Evolutionary conservation across 495 filamentous ascomycete species (phyloP).

Genomic region (Polyplosphaeria fusca): DNA sequence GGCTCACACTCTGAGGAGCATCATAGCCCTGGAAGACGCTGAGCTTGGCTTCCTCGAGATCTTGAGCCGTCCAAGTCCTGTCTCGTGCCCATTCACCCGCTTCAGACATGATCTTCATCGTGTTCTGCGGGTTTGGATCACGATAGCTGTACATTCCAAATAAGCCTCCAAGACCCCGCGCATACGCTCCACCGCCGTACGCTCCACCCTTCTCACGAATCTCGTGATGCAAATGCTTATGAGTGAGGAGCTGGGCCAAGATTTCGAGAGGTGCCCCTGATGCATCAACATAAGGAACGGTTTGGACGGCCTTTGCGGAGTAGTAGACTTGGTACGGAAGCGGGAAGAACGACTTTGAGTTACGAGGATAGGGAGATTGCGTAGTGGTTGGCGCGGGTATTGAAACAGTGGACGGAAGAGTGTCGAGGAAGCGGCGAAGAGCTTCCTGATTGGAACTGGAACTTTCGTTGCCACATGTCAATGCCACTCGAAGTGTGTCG

Average conservation of each 20-base stretch:
- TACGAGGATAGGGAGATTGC: slow-evolving; percentile 43
- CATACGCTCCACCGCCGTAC: slow-evolving; percentile 88
- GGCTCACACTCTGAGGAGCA: slow-evolving; percentile 80
- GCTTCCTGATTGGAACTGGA: slow-evolving; percentile 65
- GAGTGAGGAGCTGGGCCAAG: slow-evolving; percentile 88
- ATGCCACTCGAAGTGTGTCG: slow-evolving; percentile 65
- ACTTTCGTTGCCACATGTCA: slow-evolving; percentile 78
- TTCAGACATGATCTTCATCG: slow-evolving; percentile 76
- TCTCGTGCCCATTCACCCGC: slow-evolving; percentile 82
- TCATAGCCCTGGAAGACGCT: slow-evolving; percentile 95
- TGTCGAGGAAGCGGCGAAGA: slow-evolving; percentile 67
- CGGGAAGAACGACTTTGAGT: slow-evolving; percentile 78
- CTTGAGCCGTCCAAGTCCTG: slow-evolving; percentile 76
- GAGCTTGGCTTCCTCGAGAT: slow-evolving; percentile 93
- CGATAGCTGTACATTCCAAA: slow-evolving; percentile 96
- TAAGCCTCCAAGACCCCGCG: slow-evolving; percentile 70
- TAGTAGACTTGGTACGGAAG: slow-evolving; percentile 98
- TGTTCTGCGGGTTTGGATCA: slow-evolving; percentile 92
- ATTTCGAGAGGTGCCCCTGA: slow-evolving; percentile 77
- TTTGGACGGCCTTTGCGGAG: slow-evolving; percentile 72
- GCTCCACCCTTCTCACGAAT: slow-evolving; percentile 97
- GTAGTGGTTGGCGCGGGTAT: slow-evolving; percentile 41
- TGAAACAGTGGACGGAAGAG: slow-evolving; percentile 46
- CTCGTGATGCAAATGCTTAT: slow-evolving; percentile 95
- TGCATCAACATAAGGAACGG: slow-evolving; percentile 76